phyloP scores from a whole-genome alignment of 768 basidiomycete species.

The Mycena rebaudengoi region DNA sequence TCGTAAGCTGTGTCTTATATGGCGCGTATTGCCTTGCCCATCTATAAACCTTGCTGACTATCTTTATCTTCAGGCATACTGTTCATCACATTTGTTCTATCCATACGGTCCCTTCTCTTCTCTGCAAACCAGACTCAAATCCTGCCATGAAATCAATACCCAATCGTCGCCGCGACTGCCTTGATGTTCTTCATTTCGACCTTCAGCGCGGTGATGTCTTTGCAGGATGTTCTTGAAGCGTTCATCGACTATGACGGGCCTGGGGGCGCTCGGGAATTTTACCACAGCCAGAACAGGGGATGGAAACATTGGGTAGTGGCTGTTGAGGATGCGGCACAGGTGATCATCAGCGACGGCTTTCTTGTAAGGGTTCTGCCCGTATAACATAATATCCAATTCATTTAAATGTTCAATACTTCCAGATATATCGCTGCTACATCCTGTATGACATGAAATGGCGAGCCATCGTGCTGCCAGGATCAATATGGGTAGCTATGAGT shows the following conservation, averaged over 20 bases:
- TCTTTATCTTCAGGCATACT: not conserved
- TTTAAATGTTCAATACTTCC: too few species aligned
- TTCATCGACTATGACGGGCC: too few species aligned
- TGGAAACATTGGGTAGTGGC: conserved; percentile 17
- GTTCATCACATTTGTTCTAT: too few species aligned
- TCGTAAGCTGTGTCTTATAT: not conserved
- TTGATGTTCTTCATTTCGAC: not conserved
- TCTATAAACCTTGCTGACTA: too few species aligned
- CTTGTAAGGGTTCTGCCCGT: too few species aligned
- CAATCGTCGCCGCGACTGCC: not conserved
- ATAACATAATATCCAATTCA: too few species aligned
- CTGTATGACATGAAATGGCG: conserved; percentile 12
- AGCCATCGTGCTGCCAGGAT: not conserved
- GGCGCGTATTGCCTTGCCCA: too few species aligned
- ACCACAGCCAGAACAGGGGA: not conserved
- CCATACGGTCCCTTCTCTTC: not conserved
- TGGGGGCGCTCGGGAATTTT: too few species aligned
- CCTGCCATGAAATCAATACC: not conserved
- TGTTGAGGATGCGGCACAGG: conserved; percentile 11
- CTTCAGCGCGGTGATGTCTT: not conserved
- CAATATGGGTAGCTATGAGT: not conserved
- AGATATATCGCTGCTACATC: conserved; percentile 21
- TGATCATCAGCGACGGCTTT: conserved; percentile 5
- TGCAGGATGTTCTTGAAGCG: not conserved
- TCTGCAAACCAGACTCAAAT: not conserved